A percentile compares a stretch with the other conserved stretches of the same genome.
phyloP scores from a whole-genome alignment of 805 yeast genomes.

The Saturnispora quitensis region DNA sequence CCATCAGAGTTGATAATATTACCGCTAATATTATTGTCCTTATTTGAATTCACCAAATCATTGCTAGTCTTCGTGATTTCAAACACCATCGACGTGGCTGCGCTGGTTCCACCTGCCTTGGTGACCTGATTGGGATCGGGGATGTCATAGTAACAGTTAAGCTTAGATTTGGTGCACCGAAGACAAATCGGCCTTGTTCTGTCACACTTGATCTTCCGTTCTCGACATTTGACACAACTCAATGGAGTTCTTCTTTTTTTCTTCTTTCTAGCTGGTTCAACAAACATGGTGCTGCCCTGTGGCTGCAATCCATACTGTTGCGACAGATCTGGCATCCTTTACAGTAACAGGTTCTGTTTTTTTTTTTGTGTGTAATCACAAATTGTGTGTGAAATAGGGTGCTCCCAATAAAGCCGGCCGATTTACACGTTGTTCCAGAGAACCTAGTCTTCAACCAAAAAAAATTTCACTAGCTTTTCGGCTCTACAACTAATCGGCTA shows the following conservation, averaged over 20 bases:
- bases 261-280: conserved; percentile 6
- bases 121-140: conserved; percentile 1
- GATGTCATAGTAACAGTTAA: conserved; percentile 1
- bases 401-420: not conserved
- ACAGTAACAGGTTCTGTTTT: not conserved
- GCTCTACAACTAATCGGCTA: not conserved
- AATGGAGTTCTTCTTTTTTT: conserved; percentile 19
- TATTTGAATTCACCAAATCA: not conserved
- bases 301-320: not conserved
- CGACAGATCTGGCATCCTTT: not conserved
- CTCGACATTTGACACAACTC: conserved; percentile 18
- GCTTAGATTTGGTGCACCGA: conserved; percentile 12
- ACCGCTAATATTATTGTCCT: not conserved
- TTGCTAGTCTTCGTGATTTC: not conserved
- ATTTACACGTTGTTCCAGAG: not conserved
- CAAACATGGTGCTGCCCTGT: not conserved
- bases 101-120: not conserved
- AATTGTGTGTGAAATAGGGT: not conserved
- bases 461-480: not conserved
- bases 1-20: not conserved
- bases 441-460: not conserved
- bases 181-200: conserved; percentile 17
- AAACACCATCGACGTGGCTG: not conserved
- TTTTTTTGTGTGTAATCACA: not conserved
- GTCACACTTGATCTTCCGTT: conserved; percentile 21